These are phyloP conservation scores for Clarireedia paspali DNA, from an alignment of 2,329 filamentous ascomycete genomes.

Conservation along the genomic window DNA sequence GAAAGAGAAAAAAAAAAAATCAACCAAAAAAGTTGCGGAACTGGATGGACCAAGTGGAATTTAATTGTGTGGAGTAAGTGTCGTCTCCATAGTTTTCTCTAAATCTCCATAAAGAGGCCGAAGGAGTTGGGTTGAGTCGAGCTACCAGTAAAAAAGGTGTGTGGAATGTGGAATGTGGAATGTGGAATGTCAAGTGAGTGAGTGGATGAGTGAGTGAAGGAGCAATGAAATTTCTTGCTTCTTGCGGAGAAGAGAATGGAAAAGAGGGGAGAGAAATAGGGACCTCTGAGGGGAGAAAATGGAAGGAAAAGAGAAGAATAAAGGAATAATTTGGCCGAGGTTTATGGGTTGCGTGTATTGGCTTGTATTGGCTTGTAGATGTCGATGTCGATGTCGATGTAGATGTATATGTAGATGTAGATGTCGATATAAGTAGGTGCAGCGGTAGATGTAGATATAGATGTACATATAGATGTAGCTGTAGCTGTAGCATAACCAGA, in stretches of 20 bases:
- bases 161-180: no score
- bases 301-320: neutral
- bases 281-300: no score
- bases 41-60: neutral
- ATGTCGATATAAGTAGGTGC: no score
- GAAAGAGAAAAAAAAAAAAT: neutral
- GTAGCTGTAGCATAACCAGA: no score
- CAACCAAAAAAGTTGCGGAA: neutral
- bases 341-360: neutral
- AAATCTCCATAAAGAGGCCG: neutral
- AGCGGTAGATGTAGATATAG: no score
- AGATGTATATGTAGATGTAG: no score
- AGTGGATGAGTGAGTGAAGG: neutral
- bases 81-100: neutral
- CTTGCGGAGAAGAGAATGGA: neutral
- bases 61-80: neutral
- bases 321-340: neutral
- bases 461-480: neutral
- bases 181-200: neutral
- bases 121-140: neutral
- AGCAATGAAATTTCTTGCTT: no score
- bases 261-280: neutral
- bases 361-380: no score
- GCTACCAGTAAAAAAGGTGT: no score
- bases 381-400: no score